phyloP scores from a whole-genome alignment of 768 basidiomycete species.

The Suillus weaverae region DNA sequence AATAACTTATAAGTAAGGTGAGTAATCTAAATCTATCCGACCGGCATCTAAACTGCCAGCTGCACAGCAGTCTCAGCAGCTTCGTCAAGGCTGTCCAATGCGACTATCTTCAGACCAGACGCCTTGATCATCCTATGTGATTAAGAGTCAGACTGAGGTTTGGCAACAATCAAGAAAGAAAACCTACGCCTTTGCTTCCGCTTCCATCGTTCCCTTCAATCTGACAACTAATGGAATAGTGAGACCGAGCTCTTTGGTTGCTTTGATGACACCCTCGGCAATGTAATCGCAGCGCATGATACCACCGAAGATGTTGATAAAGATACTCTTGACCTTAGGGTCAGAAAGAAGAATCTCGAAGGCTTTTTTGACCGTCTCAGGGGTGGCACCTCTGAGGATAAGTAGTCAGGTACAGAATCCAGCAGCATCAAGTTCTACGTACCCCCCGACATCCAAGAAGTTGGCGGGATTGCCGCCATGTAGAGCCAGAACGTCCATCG shows the following conservation, averaged over 20 bases:
- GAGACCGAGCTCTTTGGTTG: constrained; percentile 87
- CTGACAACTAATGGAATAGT: constrained; percentile 89
- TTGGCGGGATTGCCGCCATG: constrained; percentile 98
- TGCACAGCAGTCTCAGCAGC: constrained; percentile 82
- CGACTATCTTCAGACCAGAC: constrained; percentile 89
- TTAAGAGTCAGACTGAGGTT: constrained; percentile 11
- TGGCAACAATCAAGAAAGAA: not conserved
- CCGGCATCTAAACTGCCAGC: constrained; percentile 44
- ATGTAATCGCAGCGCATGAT: constrained; percentile 99
- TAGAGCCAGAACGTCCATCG: constrained; percentile 97
- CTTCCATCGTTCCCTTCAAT: constrained; percentile 95
- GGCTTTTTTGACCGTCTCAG: constrained; percentile 99
- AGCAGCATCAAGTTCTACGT: constrained; percentile 18
- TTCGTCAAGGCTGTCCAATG: constrained; percentile 91
- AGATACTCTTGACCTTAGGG: constrained; percentile 94
- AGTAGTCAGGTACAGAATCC: constrained; percentile 5
- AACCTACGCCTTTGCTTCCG: constrained; percentile 89
- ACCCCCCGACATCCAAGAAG: constrained; percentile 98
- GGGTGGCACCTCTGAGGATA: constrained; percentile 82
- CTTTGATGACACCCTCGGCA: constrained; percentile 97
- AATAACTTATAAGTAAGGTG: constrained; percentile 5
- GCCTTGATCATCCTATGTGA: constrained; percentile 81
- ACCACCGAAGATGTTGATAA: constrained; percentile 97
- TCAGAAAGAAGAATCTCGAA: constrained; percentile 93
- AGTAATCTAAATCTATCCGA: constrained; percentile 16